phyloP scores from a whole-genome alignment of 2,329 filamentous ascomycete species.

The Coniochaeta ligniaria region DNA sequence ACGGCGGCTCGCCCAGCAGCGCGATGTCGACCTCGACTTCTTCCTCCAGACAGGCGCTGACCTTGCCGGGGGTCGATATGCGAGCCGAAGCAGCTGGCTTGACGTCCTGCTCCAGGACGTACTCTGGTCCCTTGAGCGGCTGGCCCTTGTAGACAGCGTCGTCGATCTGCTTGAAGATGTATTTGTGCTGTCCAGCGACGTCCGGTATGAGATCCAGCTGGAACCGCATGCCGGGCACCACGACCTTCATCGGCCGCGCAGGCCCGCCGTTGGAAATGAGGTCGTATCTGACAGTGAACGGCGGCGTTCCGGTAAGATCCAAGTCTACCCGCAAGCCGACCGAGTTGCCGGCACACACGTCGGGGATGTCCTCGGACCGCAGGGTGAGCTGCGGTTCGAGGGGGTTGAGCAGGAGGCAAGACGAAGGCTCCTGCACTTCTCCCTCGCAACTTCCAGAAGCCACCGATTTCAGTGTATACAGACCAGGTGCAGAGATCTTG shows the following conservation, averaged over 20 bases:
- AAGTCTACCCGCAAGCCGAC: constrained; percentile 85
- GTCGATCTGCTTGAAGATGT: constrained; percentile 73
- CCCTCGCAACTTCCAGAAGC: constrained; percentile 76
- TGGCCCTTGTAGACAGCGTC: constrained; percentile 74
- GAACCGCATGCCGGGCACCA: constrained; percentile 65
- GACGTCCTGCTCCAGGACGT: constrained; percentile 77
- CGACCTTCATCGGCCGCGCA: constrained; percentile 46
- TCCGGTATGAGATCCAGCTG: constrained; percentile 79
- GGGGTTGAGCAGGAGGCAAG: constrained; percentile 88
- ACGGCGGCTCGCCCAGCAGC: constrained; percentile 78
- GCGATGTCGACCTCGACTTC: constrained; percentile 66
- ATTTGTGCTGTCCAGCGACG: constrained; percentile 78
- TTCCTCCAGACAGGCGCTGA: constrained; percentile 77
- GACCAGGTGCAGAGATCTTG: constrained; percentile 66
- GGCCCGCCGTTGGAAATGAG: constrained; percentile 54
- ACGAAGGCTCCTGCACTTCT: constrained; percentile 86
- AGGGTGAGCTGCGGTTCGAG: constrained; percentile 75
- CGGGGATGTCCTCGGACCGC: constrained; percentile 73
- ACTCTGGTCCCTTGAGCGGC: constrained; percentile 51
- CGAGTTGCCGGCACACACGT: constrained; percentile 91
- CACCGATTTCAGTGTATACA: constrained; percentile 79
- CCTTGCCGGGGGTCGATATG: constrained; percentile 46
- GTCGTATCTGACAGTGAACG: constrained; percentile 77
- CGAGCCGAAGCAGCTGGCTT: constrained; percentile 85
- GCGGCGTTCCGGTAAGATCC: constrained; percentile 85